Conservation (phyloP, 2,329 filamentous ascomycete genomes). For the Hypoxylon sp. region DNA sequence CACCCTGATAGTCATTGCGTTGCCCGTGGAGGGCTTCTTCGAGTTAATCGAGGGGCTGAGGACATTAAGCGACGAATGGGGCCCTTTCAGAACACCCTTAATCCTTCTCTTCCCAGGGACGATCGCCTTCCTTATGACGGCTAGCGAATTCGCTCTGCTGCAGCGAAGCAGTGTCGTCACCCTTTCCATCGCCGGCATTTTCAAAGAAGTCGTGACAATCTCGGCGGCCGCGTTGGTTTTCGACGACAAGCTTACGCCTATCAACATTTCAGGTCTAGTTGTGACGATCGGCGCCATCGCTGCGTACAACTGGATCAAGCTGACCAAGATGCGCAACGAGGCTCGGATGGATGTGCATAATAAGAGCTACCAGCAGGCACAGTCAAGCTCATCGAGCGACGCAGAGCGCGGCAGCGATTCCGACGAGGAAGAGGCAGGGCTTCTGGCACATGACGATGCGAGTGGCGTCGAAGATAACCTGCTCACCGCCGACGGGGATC, state of each 20-base stretch:
- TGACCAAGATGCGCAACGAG: constrained; percentile 86
- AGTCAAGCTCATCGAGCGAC: constrained; percentile 53
- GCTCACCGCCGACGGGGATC: constrained; percentile 57
- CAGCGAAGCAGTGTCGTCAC: constrained; percentile 97
- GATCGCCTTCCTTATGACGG: constrained; percentile 96
- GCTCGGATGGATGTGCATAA: constrained; percentile 68
- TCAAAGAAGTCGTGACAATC: constrained; percentile 98
- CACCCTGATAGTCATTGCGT: constrained; percentile 81
- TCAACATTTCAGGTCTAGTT: constrained; percentile 90
- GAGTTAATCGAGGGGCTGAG: constrained; percentile 75
- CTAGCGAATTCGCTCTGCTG: constrained; percentile 93
- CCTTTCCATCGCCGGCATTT: constrained; percentile 95
- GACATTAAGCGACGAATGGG: constrained; percentile 75
- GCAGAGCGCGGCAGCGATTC: constrained; percentile 55
- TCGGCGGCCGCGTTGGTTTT: constrained; percentile 88
- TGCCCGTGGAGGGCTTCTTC: constrained; percentile 85
- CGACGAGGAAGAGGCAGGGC: constrained; percentile 62
- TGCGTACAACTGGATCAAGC: constrained; percentile 95
- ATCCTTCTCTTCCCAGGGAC: constrained; percentile 90
- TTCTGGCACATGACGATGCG: constrained; percentile 56
- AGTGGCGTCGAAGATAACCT: constrained; percentile 55
- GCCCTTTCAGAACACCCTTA: constrained; percentile 72
- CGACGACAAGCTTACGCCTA: constrained; percentile 84
- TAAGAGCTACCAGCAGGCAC: constrained; percentile 50
- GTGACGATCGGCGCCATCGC: constrained; percentile 89